Evolutionary conservation across 257 asterid species (phyloP), one percentile per base, ranked within the genome.

Genomic region (Salvia hispanica): DNA sequence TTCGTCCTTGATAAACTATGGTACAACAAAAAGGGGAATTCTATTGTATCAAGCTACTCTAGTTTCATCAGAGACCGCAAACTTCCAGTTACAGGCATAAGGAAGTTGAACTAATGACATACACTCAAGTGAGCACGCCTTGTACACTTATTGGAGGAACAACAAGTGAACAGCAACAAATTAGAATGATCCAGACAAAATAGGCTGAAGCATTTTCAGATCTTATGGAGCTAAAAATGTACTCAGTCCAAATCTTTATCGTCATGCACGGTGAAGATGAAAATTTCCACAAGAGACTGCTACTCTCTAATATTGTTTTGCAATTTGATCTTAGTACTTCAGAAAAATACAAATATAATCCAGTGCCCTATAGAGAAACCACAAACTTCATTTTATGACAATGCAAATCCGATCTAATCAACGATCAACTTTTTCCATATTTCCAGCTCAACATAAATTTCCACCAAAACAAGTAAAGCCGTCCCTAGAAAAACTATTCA

Each of bases 341-440:
- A 37, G 12, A 16, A 58, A 58, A 54, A 33, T 48, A 48, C 18
- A 52, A 36, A 34, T n/a, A 54, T 28, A 39, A 56, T 40, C 73
- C 36, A 54, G 58, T 48, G 57, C 40, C 28, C 6, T 9, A 60
- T 46, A 31, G 21, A n/a, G n/a, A n/a, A 18, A 62, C 37, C 12
- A 18, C 53, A 45, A 56, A 64, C 47, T 58, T 73, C 67, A 25
- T 15, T 34, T 1, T 37, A 40, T 64, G 28, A 47, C 52, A 64
- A 40, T 28, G 47, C 72, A 54, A 79, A 58, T 62, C 68, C 42
- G 58, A 54, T 73, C 55, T 36, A 58, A 58, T 37, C 14, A 53
- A 11, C 58, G 21, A 64, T 50, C 11, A 44, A 46, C 42, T n/a
- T 11, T 13, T 7, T 2, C 37, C 59, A 44, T 12, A 66, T 46